Conservation (phyloP, 257 asterid species). For the Linderniella brevidens region DNA sequence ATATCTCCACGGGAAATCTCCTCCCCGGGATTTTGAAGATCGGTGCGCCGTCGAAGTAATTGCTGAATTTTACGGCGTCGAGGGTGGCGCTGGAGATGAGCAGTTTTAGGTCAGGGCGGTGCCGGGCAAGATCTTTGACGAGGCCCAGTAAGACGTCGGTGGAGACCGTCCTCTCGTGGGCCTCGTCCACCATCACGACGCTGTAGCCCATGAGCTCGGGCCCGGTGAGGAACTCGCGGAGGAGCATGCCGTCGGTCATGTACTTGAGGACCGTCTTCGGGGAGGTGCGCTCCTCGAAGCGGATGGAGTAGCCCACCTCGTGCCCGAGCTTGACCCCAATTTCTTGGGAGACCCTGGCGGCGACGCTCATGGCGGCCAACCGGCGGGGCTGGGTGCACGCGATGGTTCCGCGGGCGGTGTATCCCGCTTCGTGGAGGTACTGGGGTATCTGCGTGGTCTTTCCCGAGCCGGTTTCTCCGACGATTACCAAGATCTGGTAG, state of each 20-base stretch:
- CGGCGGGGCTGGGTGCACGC: slow-evolving; percentile 87
- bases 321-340: slow-evolving; percentile 98
- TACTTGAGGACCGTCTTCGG: slow-evolving; percentile 74
- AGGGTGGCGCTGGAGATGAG: slow-evolving; percentile 91
- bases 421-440: slow-evolving; percentile 92
- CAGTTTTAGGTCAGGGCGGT: slow-evolving; percentile 71
- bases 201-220: slow-evolving; percentile 87
- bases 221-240: slow-evolving; percentile 86
- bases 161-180: slow-evolving; percentile 86
- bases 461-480: slow-evolving; percentile 95
- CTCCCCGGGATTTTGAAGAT: slow-evolving; percentile 83
- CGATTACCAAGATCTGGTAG: slow-evolving; percentile 93
- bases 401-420: slow-evolving; percentile 58
- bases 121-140: slow-evolving; percentile 78
- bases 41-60: slow-evolving; percentile 54
- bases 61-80: slow-evolving; percentile 75
- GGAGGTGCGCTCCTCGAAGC: slow-evolving; percentile 89
- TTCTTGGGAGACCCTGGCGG: slow-evolving; percentile 97
- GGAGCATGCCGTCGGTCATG: slow-evolving; percentile 87
- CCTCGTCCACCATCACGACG: slow-evolving; percentile 95
- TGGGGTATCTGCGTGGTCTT: slow-evolving; percentile 95
- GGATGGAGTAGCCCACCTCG: slow-evolving; percentile 97
- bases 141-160: slow-evolving; percentile 85
- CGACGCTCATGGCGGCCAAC: slow-evolving; percentile 98
- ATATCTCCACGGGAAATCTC: slow-evolving; percentile 82